Evolutionary conservation across 2,329 filamentous ascomycete genomes (phyloP).

Genomic region (Geosmithia putterillii): DNA sequence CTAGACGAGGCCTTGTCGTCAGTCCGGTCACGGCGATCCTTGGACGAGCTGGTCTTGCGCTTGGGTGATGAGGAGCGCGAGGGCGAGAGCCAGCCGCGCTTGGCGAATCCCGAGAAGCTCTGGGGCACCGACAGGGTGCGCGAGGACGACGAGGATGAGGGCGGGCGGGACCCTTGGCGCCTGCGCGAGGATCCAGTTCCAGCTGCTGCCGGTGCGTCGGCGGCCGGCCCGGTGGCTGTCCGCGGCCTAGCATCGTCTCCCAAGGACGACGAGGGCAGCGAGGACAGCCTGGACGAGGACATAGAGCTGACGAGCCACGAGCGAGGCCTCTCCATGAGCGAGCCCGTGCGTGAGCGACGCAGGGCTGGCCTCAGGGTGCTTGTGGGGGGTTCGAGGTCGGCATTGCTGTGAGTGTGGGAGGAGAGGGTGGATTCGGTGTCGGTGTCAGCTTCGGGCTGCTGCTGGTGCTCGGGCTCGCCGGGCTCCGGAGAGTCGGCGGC

Average conservation of each 20-base stretch:
- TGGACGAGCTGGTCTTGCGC: slow-evolving; percentile 13
- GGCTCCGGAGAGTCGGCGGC: too few relatives aligned
- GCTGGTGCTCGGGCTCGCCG: background rate
- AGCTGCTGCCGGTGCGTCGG: background rate
- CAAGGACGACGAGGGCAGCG: background rate
- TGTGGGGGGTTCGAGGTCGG: background rate
- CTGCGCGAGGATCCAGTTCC: background rate
- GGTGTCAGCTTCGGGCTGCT: background rate
- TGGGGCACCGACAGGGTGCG: background rate
- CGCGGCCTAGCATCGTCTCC: background rate
- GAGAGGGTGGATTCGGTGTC: background rate
- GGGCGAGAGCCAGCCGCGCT: slow-evolving; percentile 36
- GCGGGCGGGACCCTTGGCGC: background rate
- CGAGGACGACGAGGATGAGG: background rate
- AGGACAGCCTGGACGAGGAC: slow-evolving; percentile 10
- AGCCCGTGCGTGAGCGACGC: slow-evolving; percentile 26
- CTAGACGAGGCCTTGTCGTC: background rate
- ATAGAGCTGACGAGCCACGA: slow-evolving; percentile 40
- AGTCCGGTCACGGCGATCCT: slow-evolving; percentile 1
- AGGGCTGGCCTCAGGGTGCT: slow-evolving; percentile 1
- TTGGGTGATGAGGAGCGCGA: slow-evolving; percentile 37
- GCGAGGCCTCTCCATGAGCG: slow-evolving; percentile 34
- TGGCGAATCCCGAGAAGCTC: slow-evolving; percentile 32
- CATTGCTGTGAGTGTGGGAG: background rate
- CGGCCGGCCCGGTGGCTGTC: background rate